These are phyloP conservation scores for Podospora fimiseda DNA, from an alignment of 495 filamentous ascomycete genomes.

Conservation along the genomic window DNA sequence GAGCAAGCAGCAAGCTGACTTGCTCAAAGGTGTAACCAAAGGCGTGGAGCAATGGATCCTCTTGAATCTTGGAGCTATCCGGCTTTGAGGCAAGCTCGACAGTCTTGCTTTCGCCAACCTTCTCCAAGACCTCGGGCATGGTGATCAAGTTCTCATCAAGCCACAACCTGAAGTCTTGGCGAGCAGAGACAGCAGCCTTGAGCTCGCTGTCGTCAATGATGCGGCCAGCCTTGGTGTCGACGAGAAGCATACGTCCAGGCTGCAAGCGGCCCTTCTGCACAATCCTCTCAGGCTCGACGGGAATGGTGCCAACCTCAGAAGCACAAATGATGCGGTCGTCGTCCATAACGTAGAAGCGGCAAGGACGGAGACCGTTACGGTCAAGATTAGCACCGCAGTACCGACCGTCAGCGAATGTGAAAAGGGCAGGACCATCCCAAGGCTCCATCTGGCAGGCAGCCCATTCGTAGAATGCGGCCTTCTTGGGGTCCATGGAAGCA, in stretches of 20 bases:
- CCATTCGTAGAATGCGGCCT: slow-evolving; percentile 99
- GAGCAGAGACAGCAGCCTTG: slow-evolving; percentile 78
- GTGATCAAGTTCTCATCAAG: slow-evolving; percentile 81
- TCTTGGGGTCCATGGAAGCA: slow-evolving; percentile 82
- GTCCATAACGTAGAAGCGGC: slow-evolving; percentile 96
- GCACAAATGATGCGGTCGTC: slow-evolving; percentile 98
- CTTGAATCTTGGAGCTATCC: slow-evolving; percentile 71
- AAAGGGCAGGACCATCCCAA: slow-evolving; percentile 96
- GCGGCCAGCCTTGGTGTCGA: slow-evolving; percentile 90
- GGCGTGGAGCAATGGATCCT: slow-evolving; percentile 76
- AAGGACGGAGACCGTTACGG: slow-evolving; percentile 92
- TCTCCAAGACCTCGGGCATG: slow-evolving; percentile 60
- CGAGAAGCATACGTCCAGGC: slow-evolving; percentile 94
- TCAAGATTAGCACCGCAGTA: slow-evolving; percentile 99
- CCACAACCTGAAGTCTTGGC: slow-evolving; percentile 85
- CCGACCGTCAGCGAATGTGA: slow-evolving; percentile 95
- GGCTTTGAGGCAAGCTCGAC: slow-evolving; percentile 59
- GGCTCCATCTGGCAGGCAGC: slow-evolving; percentile 99
- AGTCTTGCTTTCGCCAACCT: slow-evolving; percentile 37
- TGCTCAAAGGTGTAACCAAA: slow-evolving; percentile 98
- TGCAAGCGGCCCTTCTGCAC: slow-evolving; percentile 93
- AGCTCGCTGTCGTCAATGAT: slow-evolving; percentile 95
- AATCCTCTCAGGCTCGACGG: slow-evolving; percentile 82
- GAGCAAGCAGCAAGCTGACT: slow-evolving; percentile 85
- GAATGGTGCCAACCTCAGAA: slow-evolving; percentile 94